A percentile compares a stretch with the other conserved stretches of the same genome.
Evolutionary conservation across 305 asterid genomes (phyloP).

Genomic region (Fraxinus floribunda): DNA sequence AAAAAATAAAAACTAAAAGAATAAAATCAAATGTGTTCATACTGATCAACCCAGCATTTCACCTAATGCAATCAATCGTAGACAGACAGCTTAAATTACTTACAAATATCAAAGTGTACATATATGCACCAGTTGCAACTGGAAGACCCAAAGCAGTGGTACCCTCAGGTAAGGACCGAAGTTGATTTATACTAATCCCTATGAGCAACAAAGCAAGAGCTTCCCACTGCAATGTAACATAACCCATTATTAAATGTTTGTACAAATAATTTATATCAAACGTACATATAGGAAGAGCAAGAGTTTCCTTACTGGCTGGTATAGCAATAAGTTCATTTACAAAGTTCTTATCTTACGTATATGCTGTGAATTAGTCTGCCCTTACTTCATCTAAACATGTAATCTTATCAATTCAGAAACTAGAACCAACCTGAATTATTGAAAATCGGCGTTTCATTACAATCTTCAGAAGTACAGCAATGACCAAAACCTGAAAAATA

Average conservation of each 20-base stretch:
- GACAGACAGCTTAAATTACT: slow-evolving; percentile 42
- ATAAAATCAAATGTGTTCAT: slow-evolving; percentile 9
- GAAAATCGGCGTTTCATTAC: slow-evolving; percentile 93
- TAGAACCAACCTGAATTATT: slow-evolving; percentile 71
- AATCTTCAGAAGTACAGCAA: slow-evolving; percentile 82
- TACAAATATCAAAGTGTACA: slow-evolving; percentile 85
- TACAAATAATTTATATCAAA: background rate
- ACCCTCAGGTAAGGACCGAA: slow-evolving; percentile 80
- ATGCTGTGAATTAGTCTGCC: background rate
- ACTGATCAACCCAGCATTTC: slow-evolving; percentile 6
- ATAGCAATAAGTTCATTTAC: slow-evolving; percentile 11
- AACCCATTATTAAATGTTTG: slow-evolving; percentile 18
- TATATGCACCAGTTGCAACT: slow-evolving; percentile 73
- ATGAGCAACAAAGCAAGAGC: slow-evolving; percentile 97
- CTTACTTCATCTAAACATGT: slow-evolving; percentile 3
- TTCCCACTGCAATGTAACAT: slow-evolving; percentile 71
- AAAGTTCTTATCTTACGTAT: background rate
- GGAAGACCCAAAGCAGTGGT: slow-evolving; percentile 80
- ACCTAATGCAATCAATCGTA: slow-evolving; percentile 13
- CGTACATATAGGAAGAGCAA: background rate
- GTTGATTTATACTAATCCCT: slow-evolving; percentile 92
- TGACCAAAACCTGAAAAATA: slow-evolving; percentile 82
- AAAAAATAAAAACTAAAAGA: slow-evolving; percentile 1
- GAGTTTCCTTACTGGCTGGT: slow-evolving; percentile 12
- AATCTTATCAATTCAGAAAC: background rate